Evolutionary conservation across 2,329 filamentous ascomycete species (phyloP), one percentile per base, ranked within the genome.

Genomic region (Fusarium sp.): DNA sequence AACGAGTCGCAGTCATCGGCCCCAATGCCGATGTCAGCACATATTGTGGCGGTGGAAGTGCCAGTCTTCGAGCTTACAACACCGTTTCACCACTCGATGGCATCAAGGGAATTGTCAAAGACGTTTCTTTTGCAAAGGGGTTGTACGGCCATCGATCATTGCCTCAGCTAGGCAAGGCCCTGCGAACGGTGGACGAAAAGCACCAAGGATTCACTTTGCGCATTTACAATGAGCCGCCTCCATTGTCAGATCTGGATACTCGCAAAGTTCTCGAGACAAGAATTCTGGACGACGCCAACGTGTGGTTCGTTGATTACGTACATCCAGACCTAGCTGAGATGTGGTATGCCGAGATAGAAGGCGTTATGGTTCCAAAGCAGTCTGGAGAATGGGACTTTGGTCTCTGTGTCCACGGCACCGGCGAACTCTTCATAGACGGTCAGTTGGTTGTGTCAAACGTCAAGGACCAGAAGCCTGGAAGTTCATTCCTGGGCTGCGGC

Each of bases 331-430:
- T 57, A 2, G 49, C 41, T 4, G 22, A 44, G 3, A 8, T 57
- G 2, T 57, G 55, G 55, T 57, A 40, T 15, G 39, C 49, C 4
- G 49, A 57, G 19, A 44, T 54, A 1, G 32, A 57, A 1, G 55
- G 55, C 0, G 1, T 19, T 17, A 32, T 57, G 9, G 13, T 35
- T 20, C 39, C 55, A 1, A 39, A 55, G 2, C 32, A 35, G 1
- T 27, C 46, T 0, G 46, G 49, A 5, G 49, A 57, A 17, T 55
- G 55, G 55, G 55, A 57, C 23, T 57, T 57, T 45, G 55, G 55
- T n/a, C 55, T 57, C 1, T 54, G 55, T 0, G 55, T 57, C 1
- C 39, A 57, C 0, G 55, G 55, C 0, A 57, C 55, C 0, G 55
- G 49, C 0, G 50, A 55, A 2, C 17, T 57, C 2, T 45, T 55